Evolutionary conservation across 352 stramenopile species (phyloP), one percentile per base, ranked within the genome.

Genomic region (Globisporangium iwayamae): DNA sequence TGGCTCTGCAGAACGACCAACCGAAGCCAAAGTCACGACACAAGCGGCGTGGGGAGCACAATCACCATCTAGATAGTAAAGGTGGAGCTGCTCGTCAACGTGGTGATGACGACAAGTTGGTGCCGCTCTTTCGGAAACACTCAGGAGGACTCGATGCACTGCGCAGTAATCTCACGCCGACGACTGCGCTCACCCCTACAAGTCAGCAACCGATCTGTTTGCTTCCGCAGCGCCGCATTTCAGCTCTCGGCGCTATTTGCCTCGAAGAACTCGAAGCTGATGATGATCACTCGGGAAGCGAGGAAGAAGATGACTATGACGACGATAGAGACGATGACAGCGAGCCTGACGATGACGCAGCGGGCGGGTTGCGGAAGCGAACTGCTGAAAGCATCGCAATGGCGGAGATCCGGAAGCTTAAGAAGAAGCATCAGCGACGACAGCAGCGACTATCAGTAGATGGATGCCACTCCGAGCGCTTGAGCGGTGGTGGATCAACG

Each of bases 151-250:
- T 52, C 20, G 5, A 43, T 4, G 32, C 62, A 36, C 55, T 67
- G 20, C 62, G 62, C 5, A 45, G 28, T 16, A 61, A n/a, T 14
- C 43, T 61, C 32, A 25, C 54, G 3, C 36, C 41, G 32, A 14
- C 46, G 32, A 36, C 30, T 14, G 14, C 60, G 28, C 6, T 47
- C n/a, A 14, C 36, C 45, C 38, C 60, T 1, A 20, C 47, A 14
- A 18, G 34, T 18, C 11, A 25, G 7, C 67, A 56, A n/a, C 45
- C 28, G 4, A 56, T 71, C 18, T 32, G 43, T 0, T 52, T 82
- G 48, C 66, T 78, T 3, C 78, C 71, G 2, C 77, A 85, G 47
- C 68, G 76, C 2, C 74, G 69, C 43, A 66, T 85, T 13, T 76
- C 69, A 11, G 38, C 67, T 1, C 57, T 87, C 0, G 74, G 78